phyloP scores from a whole-genome alignment of 2,329 filamentous ascomycete genomes.

The Hymenoscyphus infarciens region DNA sequence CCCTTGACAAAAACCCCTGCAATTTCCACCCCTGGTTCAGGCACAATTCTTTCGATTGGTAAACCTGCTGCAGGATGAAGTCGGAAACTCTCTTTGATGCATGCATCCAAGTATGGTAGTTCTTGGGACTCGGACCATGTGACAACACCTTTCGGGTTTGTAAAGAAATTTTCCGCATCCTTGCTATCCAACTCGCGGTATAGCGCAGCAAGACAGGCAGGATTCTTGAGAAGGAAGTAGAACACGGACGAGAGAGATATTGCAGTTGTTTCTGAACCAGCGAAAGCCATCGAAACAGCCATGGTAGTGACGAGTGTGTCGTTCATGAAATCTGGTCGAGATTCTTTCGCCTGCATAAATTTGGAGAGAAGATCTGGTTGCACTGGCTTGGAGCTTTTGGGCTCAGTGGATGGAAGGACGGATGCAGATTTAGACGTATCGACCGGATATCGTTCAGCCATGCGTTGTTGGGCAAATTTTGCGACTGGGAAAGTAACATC shows the following conservation, averaged over 20 bases:
- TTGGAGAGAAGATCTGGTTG: constrained; percentile 62
- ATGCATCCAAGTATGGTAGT: constrained; percentile 72
- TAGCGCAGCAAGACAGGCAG: constrained; percentile 50
- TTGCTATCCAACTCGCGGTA: constrained; percentile 61
- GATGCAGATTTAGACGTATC: constrained; percentile 5
- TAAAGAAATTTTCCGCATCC: constrained; percentile 48
- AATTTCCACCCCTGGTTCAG: constrained; percentile 59
- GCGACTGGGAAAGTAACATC: constrained; percentile 71
- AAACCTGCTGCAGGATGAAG: constrained; percentile 71
- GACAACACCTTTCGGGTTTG: constrained; percentile 57
- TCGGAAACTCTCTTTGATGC: constrained; percentile 74
- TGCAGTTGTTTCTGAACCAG: constrained; percentile 76
- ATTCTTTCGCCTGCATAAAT: constrained; percentile 65
- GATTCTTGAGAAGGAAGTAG: constrained; percentile 68
- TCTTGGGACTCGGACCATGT: constrained; percentile 67
- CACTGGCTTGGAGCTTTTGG: constrained; percentile 15
- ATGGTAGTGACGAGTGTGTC: constrained; percentile 67
- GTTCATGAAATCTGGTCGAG: constrained; percentile 68
- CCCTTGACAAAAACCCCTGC: constrained; percentile 59
- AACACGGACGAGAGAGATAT: constrained; percentile 70
- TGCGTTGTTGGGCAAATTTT: constrained; percentile 64
- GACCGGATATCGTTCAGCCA: constrained; percentile 55
- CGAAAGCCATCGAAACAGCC: constrained; percentile 69
- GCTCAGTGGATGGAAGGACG: constrained; percentile 22
- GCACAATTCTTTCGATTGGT: constrained; percentile 70